Evolutionary conservation across 257 asterid species (phyloP).

Genomic region (Solanum medicagineum): DNA sequence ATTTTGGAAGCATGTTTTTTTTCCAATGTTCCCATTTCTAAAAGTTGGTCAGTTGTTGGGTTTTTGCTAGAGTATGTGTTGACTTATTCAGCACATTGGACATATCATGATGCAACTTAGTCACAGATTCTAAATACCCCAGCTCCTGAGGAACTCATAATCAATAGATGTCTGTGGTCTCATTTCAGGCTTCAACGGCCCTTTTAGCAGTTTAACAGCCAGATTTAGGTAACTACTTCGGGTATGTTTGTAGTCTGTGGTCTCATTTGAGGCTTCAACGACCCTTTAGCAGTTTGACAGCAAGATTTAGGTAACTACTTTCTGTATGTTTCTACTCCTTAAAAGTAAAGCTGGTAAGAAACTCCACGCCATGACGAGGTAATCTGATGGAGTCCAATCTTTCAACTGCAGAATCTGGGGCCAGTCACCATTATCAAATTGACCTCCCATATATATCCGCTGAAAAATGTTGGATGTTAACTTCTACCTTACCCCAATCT

Average conservation of each 20-base stretch:
- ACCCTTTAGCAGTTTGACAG: conserved; percentile 37
- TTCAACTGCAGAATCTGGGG: conserved; percentile 63
- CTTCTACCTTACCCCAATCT: conserved; percentile 29
- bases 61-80: not conserved
- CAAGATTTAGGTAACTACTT: conserved; percentile 47
- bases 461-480: conserved; percentile 23
- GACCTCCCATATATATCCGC: not conserved
- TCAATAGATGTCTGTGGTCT: not conserved
- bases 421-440: conserved; percentile 24
- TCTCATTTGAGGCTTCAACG: conserved; percentile 41
- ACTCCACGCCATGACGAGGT: conserved; percentile 73
- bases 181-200: conserved; percentile 45
- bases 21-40: not conserved
- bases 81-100: not conserved
- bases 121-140: not conserved
- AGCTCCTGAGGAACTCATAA: not conserved
- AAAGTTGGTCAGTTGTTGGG: not conserved
- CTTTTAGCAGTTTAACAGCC: conserved; percentile 39
- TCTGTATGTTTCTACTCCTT: conserved; percentile 51
- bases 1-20: not conserved
- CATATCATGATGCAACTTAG: too few relatives aligned
- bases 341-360: conserved; percentile 60
- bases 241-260: conserved; percentile 26
- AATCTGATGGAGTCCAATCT: conserved; percentile 83
- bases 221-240: conserved; percentile 44